A percentile compares a stretch with the other conserved stretches of the same genome.
phyloP scores from a whole-genome alignment of 345 rosid species.

The Odontarrhena argentea region DNA sequence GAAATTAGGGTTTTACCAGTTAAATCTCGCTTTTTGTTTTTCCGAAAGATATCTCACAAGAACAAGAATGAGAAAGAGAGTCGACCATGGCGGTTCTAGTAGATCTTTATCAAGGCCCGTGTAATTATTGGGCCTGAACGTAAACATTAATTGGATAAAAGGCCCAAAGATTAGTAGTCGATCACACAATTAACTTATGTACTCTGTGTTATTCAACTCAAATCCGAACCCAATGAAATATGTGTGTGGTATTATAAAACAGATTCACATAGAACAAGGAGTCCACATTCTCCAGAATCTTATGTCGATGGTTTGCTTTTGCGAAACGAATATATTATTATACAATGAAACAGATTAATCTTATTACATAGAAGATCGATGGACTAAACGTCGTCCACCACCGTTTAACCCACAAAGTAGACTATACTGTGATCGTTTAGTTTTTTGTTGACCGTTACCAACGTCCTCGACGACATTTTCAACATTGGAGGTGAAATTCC shows the following conservation, averaged over 20 bases:
- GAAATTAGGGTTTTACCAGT: conserved; percentile 41
- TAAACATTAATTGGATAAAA: neutral
- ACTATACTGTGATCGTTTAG: conserved; percentile 30
- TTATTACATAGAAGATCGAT: conserved; percentile 64
- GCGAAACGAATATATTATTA: neutral
- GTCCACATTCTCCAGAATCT: no score
- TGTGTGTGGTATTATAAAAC: no score
- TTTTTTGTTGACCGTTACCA: conserved; percentile 6
- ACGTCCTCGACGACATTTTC: conserved; percentile 23
- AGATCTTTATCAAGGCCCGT: neutral
- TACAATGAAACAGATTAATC: no score
- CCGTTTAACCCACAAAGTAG: conserved; percentile 63
- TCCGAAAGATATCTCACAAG: conserved; percentile 24
- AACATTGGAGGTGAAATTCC: conserved; percentile 19
- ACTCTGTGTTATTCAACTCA: no score
- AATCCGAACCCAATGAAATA: no score
- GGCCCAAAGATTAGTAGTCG: neutral
- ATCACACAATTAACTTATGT: no score
- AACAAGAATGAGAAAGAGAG: neutral
- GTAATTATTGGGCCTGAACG: neutral
- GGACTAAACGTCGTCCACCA: conserved; percentile 53
- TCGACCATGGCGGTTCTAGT: conserved; percentile 10
- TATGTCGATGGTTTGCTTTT: neutral
- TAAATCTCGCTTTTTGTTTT: conserved; percentile 24
- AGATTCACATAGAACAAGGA: no score